Conservation (phyloP, 306 rosid genomes). For the Canavalia ensiformis region DNA sequence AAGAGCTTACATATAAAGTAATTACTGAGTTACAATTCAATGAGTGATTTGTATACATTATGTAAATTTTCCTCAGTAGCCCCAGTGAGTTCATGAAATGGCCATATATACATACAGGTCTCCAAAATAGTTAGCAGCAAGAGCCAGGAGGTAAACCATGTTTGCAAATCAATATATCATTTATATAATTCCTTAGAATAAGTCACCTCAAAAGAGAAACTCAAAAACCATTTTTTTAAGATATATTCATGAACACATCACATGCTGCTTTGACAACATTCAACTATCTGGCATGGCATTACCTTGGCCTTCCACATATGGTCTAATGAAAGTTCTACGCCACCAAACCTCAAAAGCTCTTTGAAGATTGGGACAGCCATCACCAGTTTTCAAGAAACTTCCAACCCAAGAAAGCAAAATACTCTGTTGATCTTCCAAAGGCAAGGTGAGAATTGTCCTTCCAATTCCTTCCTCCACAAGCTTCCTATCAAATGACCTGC, state of each 20-base stretch:
- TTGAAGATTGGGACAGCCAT: constrained; percentile 92
- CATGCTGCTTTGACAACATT: constrained; percentile 50
- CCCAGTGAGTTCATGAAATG: constrained; percentile 24
- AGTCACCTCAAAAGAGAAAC: constrained; percentile 6
- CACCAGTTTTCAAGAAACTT: constrained; percentile 84
- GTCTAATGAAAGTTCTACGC: constrained; percentile 89
- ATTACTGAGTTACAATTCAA: constrained; percentile 33
- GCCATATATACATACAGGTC: constrained; percentile 32
- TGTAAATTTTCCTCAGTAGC: constrained; percentile 20
- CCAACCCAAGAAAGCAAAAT: constrained; percentile 91
- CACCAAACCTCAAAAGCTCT: constrained; percentile 97
- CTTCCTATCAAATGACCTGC: constrained; percentile 82
- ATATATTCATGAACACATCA: constrained; percentile 28
- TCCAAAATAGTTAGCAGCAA: constrained; percentile 32
- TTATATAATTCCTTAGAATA: constrained; percentile 31
- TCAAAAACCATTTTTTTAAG: constrained; percentile 20
- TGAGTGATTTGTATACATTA: constrained; percentile 30
- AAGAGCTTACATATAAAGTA: constrained; percentile 37
- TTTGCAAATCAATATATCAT: constrained; percentile 34
- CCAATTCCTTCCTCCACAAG: constrained; percentile 97
- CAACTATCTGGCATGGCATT: constrained; percentile 60
- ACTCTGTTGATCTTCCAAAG: constrained; percentile 89
- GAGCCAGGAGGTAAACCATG: constrained; percentile 8
- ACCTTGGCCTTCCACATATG: constrained; percentile 66
- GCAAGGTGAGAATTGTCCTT: constrained; percentile 91